Percentiles rank a stretch among this genome's conserved stretches.
Conservation (phyloP, 1,139 yeast genomes). For the Saccharomyces hybrid region DNA sequence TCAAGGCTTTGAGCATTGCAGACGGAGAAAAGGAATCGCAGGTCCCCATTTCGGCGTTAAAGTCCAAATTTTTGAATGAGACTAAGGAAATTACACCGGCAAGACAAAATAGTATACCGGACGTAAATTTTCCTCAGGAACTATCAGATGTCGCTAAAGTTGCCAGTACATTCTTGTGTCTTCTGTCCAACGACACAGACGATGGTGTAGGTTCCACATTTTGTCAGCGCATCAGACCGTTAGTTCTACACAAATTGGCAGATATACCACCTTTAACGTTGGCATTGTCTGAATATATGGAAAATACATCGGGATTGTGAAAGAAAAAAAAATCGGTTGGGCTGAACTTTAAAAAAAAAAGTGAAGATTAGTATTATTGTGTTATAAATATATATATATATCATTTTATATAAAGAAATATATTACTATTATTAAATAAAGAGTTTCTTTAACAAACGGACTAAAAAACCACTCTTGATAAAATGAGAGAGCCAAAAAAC, state of each 20-base stretch:
- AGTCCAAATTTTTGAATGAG: constrained; percentile 19
- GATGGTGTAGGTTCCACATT: constrained; percentile 23
- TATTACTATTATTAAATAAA: neutral
- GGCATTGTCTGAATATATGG: constrained; percentile 29
- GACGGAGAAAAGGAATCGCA: constrained; percentile 19
- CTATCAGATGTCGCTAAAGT: constrained; percentile 31
- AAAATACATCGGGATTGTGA: constrained; percentile 25
- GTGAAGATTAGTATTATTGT: neutral
- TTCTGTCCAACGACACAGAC: constrained; percentile 28
- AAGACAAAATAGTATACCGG: constrained; percentile 24
- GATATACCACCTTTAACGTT: constrained; percentile 30
- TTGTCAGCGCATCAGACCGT: constrained; percentile 26
- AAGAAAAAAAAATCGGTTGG: constrained; percentile 1
- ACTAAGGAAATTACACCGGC: constrained; percentile 18
- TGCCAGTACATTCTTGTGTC: constrained; percentile 28
- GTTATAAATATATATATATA: neutral
- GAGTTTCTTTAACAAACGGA: neutral
- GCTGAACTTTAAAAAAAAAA: neutral
- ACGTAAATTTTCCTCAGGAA: constrained; percentile 23
- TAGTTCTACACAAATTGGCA: constrained; percentile 26
- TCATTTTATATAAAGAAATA: neutral
- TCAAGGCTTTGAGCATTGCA: constrained; percentile 38
- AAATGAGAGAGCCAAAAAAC: neutral
- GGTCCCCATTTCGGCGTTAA: neutral
- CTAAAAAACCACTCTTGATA: neutral